Percentiles rank a stretch among this genome's conserved stretches.
phyloP scores from a whole-genome alignment of 345 rosid species.

The Acer yangbiense region DNA sequence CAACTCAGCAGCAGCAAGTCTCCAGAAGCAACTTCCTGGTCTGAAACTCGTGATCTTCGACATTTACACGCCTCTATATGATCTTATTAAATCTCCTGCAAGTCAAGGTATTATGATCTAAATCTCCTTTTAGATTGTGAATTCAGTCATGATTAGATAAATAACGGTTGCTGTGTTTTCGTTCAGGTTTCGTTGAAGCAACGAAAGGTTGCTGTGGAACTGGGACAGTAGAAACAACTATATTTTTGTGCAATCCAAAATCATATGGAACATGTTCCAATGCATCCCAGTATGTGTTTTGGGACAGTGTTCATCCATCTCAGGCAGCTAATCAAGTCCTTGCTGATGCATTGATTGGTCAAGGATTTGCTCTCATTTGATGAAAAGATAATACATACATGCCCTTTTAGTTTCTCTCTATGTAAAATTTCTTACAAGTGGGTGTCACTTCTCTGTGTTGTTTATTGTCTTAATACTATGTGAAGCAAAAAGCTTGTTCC shows the following conservation, averaged over 20 bases:
- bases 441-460: not conserved
- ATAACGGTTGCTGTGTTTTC: not conserved
- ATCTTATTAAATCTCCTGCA: slow-evolving; percentile 63
- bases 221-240: slow-evolving; percentile 75
- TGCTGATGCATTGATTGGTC: slow-evolving; percentile 57
- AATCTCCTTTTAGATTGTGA: not conserved
- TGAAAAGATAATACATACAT: not conserved
- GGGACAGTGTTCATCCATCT: slow-evolving; percentile 95
- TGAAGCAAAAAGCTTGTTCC: not conserved
- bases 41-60: slow-evolving; percentile 78
- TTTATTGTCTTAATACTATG: slow-evolving; percentile 3
- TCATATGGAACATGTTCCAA: slow-evolving; percentile 79
- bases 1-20: slow-evolving; percentile 52
- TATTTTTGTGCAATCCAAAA: slow-evolving; percentile 70
- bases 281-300: slow-evolving; percentile 85
- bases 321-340: slow-evolving; percentile 88
- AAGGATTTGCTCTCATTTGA: slow-evolving; percentile 68
- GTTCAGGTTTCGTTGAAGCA: slow-evolving; percentile 75
- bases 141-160: not conserved
- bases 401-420: not conserved
- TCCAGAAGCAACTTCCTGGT: slow-evolving; percentile 71
- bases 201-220: slow-evolving; percentile 93
- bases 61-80: slow-evolving; percentile 72
- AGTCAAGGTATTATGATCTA: slow-evolving; percentile 47
- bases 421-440: not conserved